Evolutionary conservation across 2,329 filamentous ascomycete species (phyloP), one percentile per base, ranked within the genome.

Genomic region (Sporothrix variecibatus): DNA sequence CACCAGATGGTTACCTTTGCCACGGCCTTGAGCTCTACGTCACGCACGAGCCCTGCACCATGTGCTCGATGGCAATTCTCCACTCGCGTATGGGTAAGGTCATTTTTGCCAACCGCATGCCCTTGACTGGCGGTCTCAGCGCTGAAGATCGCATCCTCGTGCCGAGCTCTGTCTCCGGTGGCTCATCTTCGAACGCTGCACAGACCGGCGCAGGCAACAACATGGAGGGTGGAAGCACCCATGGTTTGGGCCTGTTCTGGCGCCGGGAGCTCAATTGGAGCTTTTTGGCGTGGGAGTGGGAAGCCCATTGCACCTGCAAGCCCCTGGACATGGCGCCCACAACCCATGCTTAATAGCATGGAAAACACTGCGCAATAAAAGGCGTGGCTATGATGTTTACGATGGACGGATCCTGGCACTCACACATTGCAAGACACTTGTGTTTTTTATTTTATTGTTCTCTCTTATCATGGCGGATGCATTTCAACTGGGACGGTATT

Each of bases 21-120:
- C 94, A 97, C 77, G 93, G 94, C 72, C 88, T 99, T 40, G 95
- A 98, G 82, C 89, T 99, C 73, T 98, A 98, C 83, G 87, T 97
- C 75, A 97, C 95, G 1, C 95, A 98, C 80, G 96, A 99, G 83
- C 96, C 96, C 5, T 99, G 96, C 81, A 89, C 97, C 75, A 97
- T 97, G 89, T 99, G 96, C 83, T 94, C 93, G 49, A 98, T 98
- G 96, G 96, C 94, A 1, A 92, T 98, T 78, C 87, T 98, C 28
- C 95, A 98, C 81, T 98, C 95, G 9, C 90, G 96, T 70, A 97
- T 99, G 87, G 91, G 93, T 62, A 91, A 92, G 72, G 93, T 95
- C 71, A 88, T 97, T 53, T 97, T 97, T 82, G 90, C 89, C 76
- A 87, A 91, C 76, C 89, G 93, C 73, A 96, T 97, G 92, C 88